Percentiles rank a stretch among this genome's conserved stretches.
phyloP scores from a whole-genome alignment of 208 protist genomes.

The Leishmania major region DNA sequence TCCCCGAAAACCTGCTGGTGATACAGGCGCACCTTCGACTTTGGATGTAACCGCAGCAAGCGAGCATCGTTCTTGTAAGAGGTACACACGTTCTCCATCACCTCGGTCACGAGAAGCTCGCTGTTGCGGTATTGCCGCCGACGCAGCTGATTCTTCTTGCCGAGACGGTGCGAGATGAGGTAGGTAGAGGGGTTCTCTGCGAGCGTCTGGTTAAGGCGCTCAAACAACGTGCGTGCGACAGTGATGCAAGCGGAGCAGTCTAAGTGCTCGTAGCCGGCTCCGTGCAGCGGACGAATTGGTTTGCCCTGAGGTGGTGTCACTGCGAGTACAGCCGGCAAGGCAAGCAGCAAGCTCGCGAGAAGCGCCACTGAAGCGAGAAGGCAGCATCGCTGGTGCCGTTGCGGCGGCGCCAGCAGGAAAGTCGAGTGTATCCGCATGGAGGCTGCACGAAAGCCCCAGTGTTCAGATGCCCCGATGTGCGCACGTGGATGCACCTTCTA shows the following conservation, averaged over 20 bases:
- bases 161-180: conserved; percentile 52
- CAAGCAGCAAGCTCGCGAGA: conserved; percentile 3
- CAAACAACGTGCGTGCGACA: conserved; percentile 56
- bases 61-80: conserved; percentile 42
- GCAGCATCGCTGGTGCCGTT: neutral
- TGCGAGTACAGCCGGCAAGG: neutral
- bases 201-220: conserved; percentile 69
- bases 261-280: conserved; percentile 56
- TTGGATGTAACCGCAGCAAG: conserved; percentile 54
- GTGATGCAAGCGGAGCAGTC: conserved; percentile 84
- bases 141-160: conserved; percentile 39
- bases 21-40: conserved; percentile 67
- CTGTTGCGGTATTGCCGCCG: conserved; percentile 57
- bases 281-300: conserved; percentile 36
- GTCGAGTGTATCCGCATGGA: neutral
- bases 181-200: conserved; percentile 41
- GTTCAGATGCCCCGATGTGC: neutral
- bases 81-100: conserved; percentile 72
- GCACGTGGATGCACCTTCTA: neutral
- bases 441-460: neutral
- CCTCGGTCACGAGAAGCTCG: conserved; percentile 77
- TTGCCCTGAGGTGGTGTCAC: neutral
- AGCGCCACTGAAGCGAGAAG: neutral
- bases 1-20: conserved; percentile 37
- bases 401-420: neutral